These are phyloP conservation scores for Acanthamoeba castellanii DNA, from an alignment of 208 protist genomes.

Conservation along the genomic window DNA sequence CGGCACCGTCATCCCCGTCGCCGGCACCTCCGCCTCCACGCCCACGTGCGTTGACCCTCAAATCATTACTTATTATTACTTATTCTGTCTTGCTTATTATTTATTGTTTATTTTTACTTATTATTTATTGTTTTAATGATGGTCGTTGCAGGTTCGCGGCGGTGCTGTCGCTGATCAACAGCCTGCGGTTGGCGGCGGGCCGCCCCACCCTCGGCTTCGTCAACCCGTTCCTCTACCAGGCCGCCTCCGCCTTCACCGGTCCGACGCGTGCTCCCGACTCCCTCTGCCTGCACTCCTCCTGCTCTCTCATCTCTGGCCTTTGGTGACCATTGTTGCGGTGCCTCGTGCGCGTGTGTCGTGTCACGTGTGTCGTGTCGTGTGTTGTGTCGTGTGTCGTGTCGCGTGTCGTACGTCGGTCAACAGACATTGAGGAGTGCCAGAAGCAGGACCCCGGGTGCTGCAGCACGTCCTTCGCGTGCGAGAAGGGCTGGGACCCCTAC, in stretches of 20 bases:
- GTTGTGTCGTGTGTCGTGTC: too few relatives aligned
- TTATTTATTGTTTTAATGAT: too few relatives aligned
- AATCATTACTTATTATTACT: too few relatives aligned
- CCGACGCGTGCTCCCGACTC: not conserved
- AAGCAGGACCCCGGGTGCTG: not conserved
- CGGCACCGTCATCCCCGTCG: not conserved
- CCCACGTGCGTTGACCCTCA: constrained; percentile 34
- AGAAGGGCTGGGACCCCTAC: constrained; percentile 38
- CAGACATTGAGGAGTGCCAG: not conserved
- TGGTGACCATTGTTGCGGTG: too few relatives aligned
- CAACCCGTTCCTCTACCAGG: constrained; percentile 81
- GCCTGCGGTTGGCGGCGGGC: constrained; percentile 21
- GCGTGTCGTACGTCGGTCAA: not conserved
- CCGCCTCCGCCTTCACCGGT: constrained; percentile 17
- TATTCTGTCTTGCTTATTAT: too few relatives aligned
- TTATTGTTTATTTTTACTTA: too few relatives aligned
- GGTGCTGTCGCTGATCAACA: constrained; percentile 80
- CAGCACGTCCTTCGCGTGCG: not conserved
- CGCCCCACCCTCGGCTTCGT: constrained; percentile 77
- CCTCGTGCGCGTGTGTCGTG: not conserved
- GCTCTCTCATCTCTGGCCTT: not conserved
- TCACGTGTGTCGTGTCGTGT: too few relatives aligned
- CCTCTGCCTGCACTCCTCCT: not conserved
- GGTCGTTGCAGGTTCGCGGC: constrained; percentile 32
- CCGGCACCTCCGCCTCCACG: not conserved